phyloP scores from a whole-genome alignment of 768 basidiomycete species.

The Rossbeevera mucosa region DNA sequence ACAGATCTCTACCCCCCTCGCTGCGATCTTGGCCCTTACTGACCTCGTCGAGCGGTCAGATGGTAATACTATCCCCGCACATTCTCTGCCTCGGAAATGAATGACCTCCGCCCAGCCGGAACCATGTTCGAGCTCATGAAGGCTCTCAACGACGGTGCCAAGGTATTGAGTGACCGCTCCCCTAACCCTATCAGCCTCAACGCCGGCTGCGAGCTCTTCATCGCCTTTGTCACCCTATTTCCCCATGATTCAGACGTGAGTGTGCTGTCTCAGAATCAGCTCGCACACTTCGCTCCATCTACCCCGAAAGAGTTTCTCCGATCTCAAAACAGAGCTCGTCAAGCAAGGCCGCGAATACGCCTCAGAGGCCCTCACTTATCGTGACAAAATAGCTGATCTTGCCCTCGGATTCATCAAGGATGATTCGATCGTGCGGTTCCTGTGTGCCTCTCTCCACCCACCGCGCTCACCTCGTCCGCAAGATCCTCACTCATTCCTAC shows the following conservation, averaged over 20 bases:
- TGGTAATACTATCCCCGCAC: slow-evolving; percentile 44
- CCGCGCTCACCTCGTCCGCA: slow-evolving; percentile 14
- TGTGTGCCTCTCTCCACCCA: slow-evolving; percentile 13
- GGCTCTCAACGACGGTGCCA: slow-evolving; percentile 73
- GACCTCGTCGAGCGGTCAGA: slow-evolving; percentile 76
- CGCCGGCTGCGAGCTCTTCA: slow-evolving; percentile 89
- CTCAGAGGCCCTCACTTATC: slow-evolving; percentile 75
- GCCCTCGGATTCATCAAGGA: slow-evolving; percentile 94
- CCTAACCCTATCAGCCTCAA: slow-evolving; percentile 79
- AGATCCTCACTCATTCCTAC: slow-evolving; percentile 97
- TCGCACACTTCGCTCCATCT: slow-evolving; percentile 3
- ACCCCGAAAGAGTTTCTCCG: slow-evolving; percentile 63
- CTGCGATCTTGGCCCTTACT: slow-evolving; percentile 82
- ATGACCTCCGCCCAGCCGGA: slow-evolving; percentile 48
- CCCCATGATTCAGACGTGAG: slow-evolving; percentile 78
- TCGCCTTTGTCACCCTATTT: slow-evolving; percentile 81
- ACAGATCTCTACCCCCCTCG: slow-evolving; percentile 77
- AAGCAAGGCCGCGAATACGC: slow-evolving; percentile 77
- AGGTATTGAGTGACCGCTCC: slow-evolving; percentile 54
- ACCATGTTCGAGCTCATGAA: slow-evolving; percentile 92
- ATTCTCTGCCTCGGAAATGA: background rate
- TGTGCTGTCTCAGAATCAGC: slow-evolving; percentile 16
- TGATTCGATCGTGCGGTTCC: slow-evolving; percentile 68
- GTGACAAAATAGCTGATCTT: slow-evolving; percentile 83
- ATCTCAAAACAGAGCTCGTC: slow-evolving; percentile 80